These are phyloP conservation scores for Tanozyma kutaoensis DNA, from an alignment of 805 yeast genomes.

Conservation along the genomic window DNA sequence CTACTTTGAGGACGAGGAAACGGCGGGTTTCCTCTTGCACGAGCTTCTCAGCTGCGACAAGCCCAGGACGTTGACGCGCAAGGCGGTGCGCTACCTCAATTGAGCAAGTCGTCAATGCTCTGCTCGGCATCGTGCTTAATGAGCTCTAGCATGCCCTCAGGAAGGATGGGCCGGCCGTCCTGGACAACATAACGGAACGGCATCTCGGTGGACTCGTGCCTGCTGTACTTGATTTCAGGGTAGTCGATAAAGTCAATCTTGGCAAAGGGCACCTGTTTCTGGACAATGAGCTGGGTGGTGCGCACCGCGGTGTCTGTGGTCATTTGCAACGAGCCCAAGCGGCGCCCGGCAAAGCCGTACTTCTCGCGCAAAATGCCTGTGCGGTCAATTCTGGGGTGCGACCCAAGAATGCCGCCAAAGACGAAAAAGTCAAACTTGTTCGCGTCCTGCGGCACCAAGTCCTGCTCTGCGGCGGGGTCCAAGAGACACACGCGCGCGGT, in stretches of 20 bases:
- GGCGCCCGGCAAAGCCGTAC: constrained; percentile 77
- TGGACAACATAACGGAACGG: constrained; percentile 77
- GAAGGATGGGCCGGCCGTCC: constrained; percentile 65
- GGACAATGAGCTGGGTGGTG: constrained; percentile 73
- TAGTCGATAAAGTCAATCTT: constrained; percentile 79
- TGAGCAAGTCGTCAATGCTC: constrained; percentile 60
- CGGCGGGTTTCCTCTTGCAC: constrained; percentile 63
- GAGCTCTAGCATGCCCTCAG: constrained; percentile 81
- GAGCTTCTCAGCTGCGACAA: constrained; percentile 39
- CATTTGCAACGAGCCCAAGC: constrained; percentile 86
- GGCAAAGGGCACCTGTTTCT: constrained; percentile 43
- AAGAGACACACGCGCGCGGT: constrained; percentile 58
- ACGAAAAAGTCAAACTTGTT: constrained; percentile 71
- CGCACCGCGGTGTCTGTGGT: constrained; percentile 96
- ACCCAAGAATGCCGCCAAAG: constrained; percentile 94
- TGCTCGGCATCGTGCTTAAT: constrained; percentile 81
- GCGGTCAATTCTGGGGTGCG: constrained; percentile 87
- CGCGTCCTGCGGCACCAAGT: constrained; percentile 59
- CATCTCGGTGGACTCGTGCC: constrained; percentile 92
- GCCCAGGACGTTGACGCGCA: too few relatives aligned
- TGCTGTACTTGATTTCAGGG: constrained; percentile 83
- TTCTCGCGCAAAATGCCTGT: constrained; percentile 76
- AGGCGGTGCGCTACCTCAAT: too few relatives aligned
- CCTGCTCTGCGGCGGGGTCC: constrained; percentile 77
- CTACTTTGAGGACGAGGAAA: constrained; percentile 77